Evolutionary conservation across 2,329 filamentous ascomycete species (phyloP).

Genomic region (Fusarium begoniae): DNA sequence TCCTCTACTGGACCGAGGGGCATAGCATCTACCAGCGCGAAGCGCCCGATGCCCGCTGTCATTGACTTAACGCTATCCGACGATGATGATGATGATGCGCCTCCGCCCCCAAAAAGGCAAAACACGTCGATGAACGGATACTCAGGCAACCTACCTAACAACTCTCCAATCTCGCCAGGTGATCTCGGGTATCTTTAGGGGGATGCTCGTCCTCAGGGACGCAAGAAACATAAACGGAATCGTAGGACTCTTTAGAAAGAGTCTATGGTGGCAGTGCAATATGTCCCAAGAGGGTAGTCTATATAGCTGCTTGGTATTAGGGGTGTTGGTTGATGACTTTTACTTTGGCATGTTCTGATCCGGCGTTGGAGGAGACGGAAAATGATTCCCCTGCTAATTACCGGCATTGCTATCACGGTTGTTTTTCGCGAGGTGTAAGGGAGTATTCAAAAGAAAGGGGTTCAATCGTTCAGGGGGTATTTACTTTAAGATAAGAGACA

Average conservation of each 20-base stretch:
- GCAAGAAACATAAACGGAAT: slow-evolving; percentile 19
- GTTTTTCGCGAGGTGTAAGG: slow-evolving; percentile 36
- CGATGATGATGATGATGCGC: slow-evolving; percentile 60
- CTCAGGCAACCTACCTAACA: slow-evolving; percentile 33
- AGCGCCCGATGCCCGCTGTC: slow-evolving; percentile 61
- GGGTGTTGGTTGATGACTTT: slow-evolving; percentile 37
- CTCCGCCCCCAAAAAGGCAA: slow-evolving; percentile 60
- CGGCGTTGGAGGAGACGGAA: slow-evolving; percentile 43
- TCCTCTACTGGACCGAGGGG: slow-evolving; percentile 50
- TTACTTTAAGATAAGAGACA: neutral
- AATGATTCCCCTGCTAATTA: slow-evolving; percentile 44
- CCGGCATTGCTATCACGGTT: slow-evolving; percentile 28
- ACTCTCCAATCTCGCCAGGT: slow-evolving; percentile 32
- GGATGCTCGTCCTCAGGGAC: slow-evolving; percentile 16
- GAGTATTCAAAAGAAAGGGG: slow-evolving; percentile 13
- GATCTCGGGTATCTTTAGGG: slow-evolving; percentile 37
- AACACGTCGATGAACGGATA: slow-evolving; percentile 43
- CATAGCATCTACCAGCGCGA: slow-evolving; percentile 51
- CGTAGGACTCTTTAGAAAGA: slow-evolving; percentile 25
- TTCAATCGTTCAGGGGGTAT: neutral
- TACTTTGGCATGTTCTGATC: slow-evolving; percentile 32
- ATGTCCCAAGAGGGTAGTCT: neutral
- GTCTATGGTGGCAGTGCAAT: neutral
- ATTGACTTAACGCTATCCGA: slow-evolving; percentile 67
- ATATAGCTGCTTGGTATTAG: slow-evolving; percentile 19